Conservation (phyloP, 306 rosid genomes). For the Cicer cuneatum region DNA sequence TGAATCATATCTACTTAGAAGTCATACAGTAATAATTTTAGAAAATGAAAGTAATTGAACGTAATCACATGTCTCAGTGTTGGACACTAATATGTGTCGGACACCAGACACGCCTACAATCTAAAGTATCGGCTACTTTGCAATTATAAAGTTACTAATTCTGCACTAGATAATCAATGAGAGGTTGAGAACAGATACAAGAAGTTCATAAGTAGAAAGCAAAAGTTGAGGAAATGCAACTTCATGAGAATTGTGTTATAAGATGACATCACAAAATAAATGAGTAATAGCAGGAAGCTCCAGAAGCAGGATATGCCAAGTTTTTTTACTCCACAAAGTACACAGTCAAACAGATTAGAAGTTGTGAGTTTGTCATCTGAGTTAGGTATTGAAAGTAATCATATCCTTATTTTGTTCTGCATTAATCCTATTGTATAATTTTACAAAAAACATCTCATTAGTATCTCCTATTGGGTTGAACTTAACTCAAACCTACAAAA, state of each 20-base stretch:
- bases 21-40: no score
- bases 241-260: background rate
- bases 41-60: no score
- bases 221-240: background rate
- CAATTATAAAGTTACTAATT: background rate
- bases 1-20: no score
- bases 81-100: no score
- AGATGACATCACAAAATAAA: background rate
- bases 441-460: slow-evolving; percentile 8
- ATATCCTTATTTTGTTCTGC: background rate
- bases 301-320: background rate
- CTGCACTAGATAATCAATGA: background rate
- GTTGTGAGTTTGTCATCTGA: slow-evolving; percentile 14
- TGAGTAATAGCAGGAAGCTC: slow-evolving; percentile 22
- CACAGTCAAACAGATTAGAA: background rate
- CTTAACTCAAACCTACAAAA: no score
- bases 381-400: slow-evolving; percentile 10
- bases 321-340: slow-evolving; percentile 8
- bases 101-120: no score
- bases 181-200: background rate
- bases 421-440: background rate
- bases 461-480: background rate
- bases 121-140: background rate
- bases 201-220: slow-evolving; percentile 4
- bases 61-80: no score